Conservation (phyloP, 2,329 filamentous ascomycete genomes). For the Colletotrichum filicis region DNA sequence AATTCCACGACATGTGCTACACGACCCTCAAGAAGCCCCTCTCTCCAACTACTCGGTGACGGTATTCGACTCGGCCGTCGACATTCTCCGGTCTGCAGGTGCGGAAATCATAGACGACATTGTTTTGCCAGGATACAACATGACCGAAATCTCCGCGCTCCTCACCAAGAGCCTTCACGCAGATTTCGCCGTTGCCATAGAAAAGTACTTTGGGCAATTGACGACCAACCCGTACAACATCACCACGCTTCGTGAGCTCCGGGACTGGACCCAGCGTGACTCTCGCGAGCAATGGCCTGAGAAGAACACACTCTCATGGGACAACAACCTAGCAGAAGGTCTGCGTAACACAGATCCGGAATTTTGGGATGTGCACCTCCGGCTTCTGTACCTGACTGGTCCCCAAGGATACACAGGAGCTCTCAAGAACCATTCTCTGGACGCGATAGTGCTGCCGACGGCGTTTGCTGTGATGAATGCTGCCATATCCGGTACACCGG, state of each 20-base stretch:
- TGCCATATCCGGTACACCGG: constrained; percentile 67
- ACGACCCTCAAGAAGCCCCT: background rate
- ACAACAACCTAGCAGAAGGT: constrained; percentile 61
- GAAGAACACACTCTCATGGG: constrained; percentile 67
- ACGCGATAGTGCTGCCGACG: constrained; percentile 72
- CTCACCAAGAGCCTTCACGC: constrained; percentile 62
- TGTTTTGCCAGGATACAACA: constrained; percentile 57
- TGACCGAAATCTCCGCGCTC: constrained; percentile 44
- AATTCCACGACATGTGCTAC: constrained; percentile 67
- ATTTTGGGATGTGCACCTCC: constrained; percentile 69
- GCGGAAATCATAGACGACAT: constrained; percentile 68
- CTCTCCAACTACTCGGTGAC: constrained; percentile 42
- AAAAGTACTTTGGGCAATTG: constrained; percentile 65
- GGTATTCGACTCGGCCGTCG: constrained; percentile 67
- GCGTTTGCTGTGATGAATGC: constrained; percentile 57
- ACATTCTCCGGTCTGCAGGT: constrained; percentile 63
- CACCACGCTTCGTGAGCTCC: constrained; percentile 59
- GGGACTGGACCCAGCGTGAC: constrained; percentile 64
- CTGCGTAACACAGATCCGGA: constrained; percentile 64
- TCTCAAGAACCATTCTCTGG: constrained; percentile 64
- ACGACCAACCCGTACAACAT: constrained; percentile 68
- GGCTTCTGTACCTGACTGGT: constrained; percentile 62
- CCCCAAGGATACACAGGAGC: constrained; percentile 69
- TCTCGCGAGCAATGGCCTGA: constrained; percentile 66
- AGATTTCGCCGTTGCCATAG: constrained; percentile 67